Base-by-base conservation (phyloP, 768 basidiomycete genomes). In the Mycena indigotica region DNA sequence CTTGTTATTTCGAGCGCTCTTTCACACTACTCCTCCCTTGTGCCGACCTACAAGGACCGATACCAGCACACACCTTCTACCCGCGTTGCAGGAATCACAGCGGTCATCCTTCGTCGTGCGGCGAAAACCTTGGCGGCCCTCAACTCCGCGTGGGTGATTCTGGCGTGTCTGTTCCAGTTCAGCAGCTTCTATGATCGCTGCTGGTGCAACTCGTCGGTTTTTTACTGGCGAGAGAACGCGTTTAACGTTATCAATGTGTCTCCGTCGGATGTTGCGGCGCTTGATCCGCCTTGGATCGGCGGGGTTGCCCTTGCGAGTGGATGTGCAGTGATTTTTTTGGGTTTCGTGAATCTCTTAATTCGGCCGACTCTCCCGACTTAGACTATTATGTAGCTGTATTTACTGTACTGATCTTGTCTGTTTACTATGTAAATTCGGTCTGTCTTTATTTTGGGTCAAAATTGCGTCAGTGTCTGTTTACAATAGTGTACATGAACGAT, bases 161-260 rank as follows among this genome's bases (percentile, higher is more conserved):
- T 68, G n/a, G 53, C 60, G 1, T 70, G 66, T 32, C 16, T 71
- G 10, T 68, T 71, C 26, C 69, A 68, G 40, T 72, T 70, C 50
- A 55, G 52, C 32, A 61, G 60, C n/a, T 61, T 69, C 41, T 69
- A 58, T 53, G 55, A 68, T 29, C 51, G 63, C n/a, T 70, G 68
- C 45, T 71, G 63, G 56, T 70, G 68, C 53, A 67, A 69, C 48
- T 63, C 65, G 28, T 66, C 63, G n/a, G 63, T 67, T 3, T 55
- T 67, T 12, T 52, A 62, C 28, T 61, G 64, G 15, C 65, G 65
- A 2, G 39, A 52, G n/a, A 6, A 51, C 1, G 63, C 52, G 4
- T 75, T 66, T 46, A 54, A 63, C 5, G 62, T 75, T 23, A 62
- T 75, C 17, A 40, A 55, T 8, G 53, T 62, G 17, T 16, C 23